Evolutionary conservation across 2,329 filamentous ascomycete genomes (phyloP).

Genomic region (Exophiala sp.): DNA sequence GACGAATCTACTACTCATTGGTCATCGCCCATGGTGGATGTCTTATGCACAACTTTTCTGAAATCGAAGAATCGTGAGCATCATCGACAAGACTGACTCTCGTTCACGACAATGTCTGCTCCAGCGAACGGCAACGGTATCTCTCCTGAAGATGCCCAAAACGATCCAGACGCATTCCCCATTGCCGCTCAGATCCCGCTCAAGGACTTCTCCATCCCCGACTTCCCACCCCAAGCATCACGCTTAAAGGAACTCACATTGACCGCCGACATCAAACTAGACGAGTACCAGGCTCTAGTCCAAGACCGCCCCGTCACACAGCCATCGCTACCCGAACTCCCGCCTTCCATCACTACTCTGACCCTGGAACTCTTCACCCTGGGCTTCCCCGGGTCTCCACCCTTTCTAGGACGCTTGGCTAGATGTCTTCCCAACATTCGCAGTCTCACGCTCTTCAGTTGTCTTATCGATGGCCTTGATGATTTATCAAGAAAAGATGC

Average conservation of each 20-base stretch:
- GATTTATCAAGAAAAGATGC: slow-evolving; percentile 39
- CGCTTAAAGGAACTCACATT: slow-evolving; percentile 45
- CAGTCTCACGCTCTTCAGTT: slow-evolving; percentile 44
- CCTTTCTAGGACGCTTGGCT: slow-evolving; percentile 42
- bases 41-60: too few relatives aligned
- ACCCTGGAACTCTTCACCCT: slow-evolving; percentile 50
- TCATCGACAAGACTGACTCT: too few relatives aligned
- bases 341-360: slow-evolving; percentile 40
- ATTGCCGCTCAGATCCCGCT: slow-evolving; percentile 48
- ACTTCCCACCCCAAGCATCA: slow-evolving; percentile 44
- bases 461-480: slow-evolving; percentile 45
- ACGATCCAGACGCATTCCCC: slow-evolving; percentile 23
- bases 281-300: slow-evolving; percentile 44
- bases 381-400: slow-evolving; percentile 40
- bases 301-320: slow-evolving; percentile 19
- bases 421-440: slow-evolving; percentile 41
- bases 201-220: slow-evolving; percentile 43
- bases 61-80: too few relatives aligned
- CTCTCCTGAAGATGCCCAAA: not conserved
- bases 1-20: too few relatives aligned
- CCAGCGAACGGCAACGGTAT: too few relatives aligned
- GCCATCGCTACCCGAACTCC: slow-evolving; percentile 36
- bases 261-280: slow-evolving; percentile 48
- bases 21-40: too few relatives aligned
- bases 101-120: too few relatives aligned